These are phyloP conservation scores for Thalassiosira sp. DNA, from an alignment of 352 stramenopile species.

Conservation along the genomic window DNA sequence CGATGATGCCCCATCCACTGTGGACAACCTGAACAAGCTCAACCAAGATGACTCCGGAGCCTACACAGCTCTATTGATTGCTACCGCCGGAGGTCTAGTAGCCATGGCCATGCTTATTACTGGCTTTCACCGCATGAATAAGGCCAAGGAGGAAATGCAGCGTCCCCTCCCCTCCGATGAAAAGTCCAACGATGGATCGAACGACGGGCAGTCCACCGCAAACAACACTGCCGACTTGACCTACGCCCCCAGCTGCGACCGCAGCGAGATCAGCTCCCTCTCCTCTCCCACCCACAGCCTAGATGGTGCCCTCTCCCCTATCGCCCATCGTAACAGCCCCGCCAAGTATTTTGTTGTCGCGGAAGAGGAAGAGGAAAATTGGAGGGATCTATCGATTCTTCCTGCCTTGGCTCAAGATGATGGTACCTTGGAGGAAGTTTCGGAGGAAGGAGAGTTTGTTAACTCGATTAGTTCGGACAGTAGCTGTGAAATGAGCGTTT, in stretches of 20 bases:
- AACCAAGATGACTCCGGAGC: not conserved
- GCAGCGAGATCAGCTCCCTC: conserved; percentile 8
- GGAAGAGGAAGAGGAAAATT: conserved; percentile 28
- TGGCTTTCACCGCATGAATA: conserved; percentile 12
- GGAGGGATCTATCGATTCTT: conserved; percentile 23
- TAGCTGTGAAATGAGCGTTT: not conserved
- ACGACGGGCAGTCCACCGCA: conserved; percentile 37
- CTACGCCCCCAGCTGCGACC: conserved; percentile 9
- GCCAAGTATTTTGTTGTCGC: conserved; percentile 21
- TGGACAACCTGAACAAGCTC: conserved; percentile 1
- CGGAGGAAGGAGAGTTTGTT: conserved; percentile 10
- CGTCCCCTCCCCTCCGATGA: conserved; percentile 16
- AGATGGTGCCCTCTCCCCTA: not conserved
- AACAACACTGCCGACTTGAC: conserved; percentile 29
- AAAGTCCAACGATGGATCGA: conserved; percentile 46
- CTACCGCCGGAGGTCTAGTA: conserved; percentile 8
- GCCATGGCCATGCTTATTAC: conserved; percentile 14
- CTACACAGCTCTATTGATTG: conserved; percentile 10
- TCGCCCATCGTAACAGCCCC: not conserved
- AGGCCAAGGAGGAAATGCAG: not conserved
- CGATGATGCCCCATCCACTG: not conserved
- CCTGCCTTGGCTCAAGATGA: conserved; percentile 18
- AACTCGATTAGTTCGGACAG: not conserved
- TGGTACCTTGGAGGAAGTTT: conserved; percentile 12
- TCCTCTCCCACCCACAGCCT: conserved; percentile 8